A percentile compares a stretch with the other conserved stretches of the same genome.
Conservation (phyloP, 768 basidiomycete species). For the Boletus barrowsii region DNA sequence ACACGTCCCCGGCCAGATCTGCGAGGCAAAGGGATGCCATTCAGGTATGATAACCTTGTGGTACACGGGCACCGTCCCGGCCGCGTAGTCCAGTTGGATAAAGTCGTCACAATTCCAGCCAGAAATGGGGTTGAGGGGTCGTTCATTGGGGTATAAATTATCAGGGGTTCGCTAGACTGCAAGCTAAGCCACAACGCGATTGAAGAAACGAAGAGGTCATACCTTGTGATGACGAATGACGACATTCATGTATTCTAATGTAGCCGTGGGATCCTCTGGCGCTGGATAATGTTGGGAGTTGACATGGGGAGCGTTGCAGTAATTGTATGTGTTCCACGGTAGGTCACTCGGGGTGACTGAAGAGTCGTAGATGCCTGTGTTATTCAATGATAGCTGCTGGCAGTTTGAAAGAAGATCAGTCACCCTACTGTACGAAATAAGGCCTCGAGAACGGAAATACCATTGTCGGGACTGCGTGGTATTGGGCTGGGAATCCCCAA, state of each 20-base stretch:
- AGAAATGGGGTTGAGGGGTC: conserved; percentile 33
- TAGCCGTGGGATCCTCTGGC: conserved; percentile 28
- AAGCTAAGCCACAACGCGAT: neutral
- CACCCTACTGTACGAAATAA: neutral
- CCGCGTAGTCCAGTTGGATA: conserved; percentile 38
- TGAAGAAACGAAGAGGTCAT: neutral
- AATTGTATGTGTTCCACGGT: conserved; percentile 53
- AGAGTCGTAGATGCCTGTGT: conserved; percentile 42
- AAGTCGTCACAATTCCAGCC: conserved; percentile 43
- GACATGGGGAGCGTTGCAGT: conserved; percentile 50
- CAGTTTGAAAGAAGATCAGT: neutral
- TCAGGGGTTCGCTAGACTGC: conserved; percentile 43
- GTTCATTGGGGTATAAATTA: conserved; percentile 45
- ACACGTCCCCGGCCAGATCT: conserved; percentile 49
- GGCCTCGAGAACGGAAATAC: neutral
- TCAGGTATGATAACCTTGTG: conserved; percentile 39
- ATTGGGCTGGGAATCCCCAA: neutral
- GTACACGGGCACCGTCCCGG: conserved; percentile 35
- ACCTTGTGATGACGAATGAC: conserved; percentile 51
- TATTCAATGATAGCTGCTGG: conserved; percentile 7
- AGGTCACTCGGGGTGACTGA: conserved; percentile 39
- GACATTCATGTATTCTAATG: conserved; percentile 40
- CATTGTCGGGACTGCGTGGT: conserved; percentile 6
- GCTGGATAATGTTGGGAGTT: conserved; percentile 36
- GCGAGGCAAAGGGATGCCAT: conserved; percentile 42